Evolutionary conservation across 2,329 filamentous ascomycete genomes (phyloP).

Genomic region (Scedosporium minutisporum): DNA sequence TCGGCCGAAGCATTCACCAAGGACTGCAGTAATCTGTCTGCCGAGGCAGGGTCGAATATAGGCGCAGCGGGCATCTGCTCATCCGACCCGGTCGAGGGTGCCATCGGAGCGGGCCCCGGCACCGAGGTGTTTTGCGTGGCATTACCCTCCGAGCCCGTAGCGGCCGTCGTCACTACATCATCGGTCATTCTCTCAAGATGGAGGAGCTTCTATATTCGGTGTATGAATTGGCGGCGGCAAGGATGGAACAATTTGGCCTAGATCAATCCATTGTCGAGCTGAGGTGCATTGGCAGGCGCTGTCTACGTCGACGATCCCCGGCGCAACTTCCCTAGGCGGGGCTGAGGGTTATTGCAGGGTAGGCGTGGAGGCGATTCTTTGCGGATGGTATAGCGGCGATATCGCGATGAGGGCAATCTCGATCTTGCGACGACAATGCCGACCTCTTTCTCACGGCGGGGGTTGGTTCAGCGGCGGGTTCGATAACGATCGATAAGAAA

Average conservation of each 20-base stretch:
- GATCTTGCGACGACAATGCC: conserved; percentile 1
- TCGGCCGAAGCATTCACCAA: background rate
- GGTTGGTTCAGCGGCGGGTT: background rate
- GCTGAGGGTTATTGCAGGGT: background rate
- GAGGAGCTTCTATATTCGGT: background rate
- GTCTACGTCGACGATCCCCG: background rate
- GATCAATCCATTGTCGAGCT: background rate
- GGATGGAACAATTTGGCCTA: background rate
- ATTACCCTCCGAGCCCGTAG: background rate
- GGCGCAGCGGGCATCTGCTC: background rate
- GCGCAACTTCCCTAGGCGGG: background rate
- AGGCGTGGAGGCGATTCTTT: background rate
- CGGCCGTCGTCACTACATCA: background rate
- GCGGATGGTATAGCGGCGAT: background rate
- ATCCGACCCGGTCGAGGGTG: background rate
- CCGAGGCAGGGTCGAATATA: background rate
- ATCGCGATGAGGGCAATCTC: background rate
- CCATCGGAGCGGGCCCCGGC: background rate
- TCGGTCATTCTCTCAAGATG: background rate
- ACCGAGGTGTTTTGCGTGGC: background rate
- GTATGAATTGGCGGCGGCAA: background rate
- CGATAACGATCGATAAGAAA: conserved; percentile 7
- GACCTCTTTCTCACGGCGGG: background rate
- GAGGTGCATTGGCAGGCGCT: background rate
- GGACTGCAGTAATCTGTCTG: background rate